These are phyloP conservation scores for Chytriomyces confervae DNA, from an alignment of 192 early-diverging fungal species.

Conservation along the genomic window DNA sequence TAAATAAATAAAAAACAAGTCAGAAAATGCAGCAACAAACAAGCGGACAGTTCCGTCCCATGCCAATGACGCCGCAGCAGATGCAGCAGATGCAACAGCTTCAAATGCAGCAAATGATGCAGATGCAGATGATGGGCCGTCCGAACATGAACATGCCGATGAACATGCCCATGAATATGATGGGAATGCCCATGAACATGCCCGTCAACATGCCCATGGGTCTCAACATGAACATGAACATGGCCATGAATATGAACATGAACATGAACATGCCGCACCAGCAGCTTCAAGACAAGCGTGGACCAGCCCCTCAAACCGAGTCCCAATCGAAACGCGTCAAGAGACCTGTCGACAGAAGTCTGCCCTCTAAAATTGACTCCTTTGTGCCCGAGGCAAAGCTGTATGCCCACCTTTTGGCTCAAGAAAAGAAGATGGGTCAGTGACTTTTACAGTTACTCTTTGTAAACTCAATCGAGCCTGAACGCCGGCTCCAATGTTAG, in stretches of 20 bases:
- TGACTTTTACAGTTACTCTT: constrained; percentile 74
- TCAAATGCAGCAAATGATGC: neutral
- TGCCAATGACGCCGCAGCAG: constrained; percentile 17
- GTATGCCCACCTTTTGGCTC: constrained; percentile 83
- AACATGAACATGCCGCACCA: constrained; percentile 8
- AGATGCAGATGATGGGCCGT: neutral
- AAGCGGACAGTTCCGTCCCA: neutral
- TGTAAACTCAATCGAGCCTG: too few relatives aligned
- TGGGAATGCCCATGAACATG: neutral
- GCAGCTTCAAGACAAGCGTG: neutral
- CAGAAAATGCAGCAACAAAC: neutral
- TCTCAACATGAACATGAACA: neutral
- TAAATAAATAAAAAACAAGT: neutral
- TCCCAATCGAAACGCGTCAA: neutral
- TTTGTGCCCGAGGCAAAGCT: constrained; percentile 92
- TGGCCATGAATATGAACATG: constrained; percentile 6
- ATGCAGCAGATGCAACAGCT: constrained; percentile 31
- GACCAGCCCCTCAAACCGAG: neutral
- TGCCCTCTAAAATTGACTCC: constrained; percentile 76
- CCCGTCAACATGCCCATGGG: neutral
- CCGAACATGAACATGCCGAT: neutral
- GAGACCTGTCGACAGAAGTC: constrained; percentile 27
- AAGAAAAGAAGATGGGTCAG: constrained; percentile 74
- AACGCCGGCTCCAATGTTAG: too few relatives aligned
- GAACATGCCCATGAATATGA: constrained; percentile 15